These are phyloP conservation scores for Prorocentrum cordatum DNA, from an alignment of 169 alveolate species.

Conservation along the genomic window DNA sequence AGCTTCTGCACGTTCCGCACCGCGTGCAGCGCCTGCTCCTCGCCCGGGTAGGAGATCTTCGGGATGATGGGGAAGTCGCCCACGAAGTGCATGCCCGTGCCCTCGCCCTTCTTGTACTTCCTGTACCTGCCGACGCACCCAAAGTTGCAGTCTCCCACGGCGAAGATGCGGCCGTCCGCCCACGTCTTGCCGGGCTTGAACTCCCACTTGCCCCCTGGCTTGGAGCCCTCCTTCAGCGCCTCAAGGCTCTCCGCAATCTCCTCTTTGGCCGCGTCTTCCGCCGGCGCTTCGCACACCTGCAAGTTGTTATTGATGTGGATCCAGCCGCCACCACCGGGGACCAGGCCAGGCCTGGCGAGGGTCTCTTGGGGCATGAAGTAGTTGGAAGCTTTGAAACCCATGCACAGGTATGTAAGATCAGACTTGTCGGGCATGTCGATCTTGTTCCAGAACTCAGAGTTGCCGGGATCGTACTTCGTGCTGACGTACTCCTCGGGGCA, in stretches of 20 bases:
- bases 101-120: not conserved
- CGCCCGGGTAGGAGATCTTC: slow-evolving; percentile 64
- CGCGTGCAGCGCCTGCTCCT: slow-evolving; percentile 68
- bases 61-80: not conserved
- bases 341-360: not conserved
- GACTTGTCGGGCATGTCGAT: slow-evolving; percentile 45
- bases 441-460: slow-evolving; percentile 63
- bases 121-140: not conserved
- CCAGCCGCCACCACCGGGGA: slow-evolving; percentile 74
- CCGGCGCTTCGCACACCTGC: not conserved
- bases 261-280: too few relatives aligned
- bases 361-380: slow-evolving; percentile 72
- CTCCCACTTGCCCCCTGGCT: too few relatives aligned
- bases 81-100: not conserved
- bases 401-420: slow-evolving; percentile 70
- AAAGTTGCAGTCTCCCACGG: slow-evolving; percentile 71
- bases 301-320: slow-evolving; percentile 66
- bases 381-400: slow-evolving; percentile 71
- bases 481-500: too few relatives aligned
- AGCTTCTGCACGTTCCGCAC: slow-evolving; percentile 23
- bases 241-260: too few relatives aligned
- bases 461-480: slow-evolving; percentile 58
- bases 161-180: slow-evolving; percentile 67
- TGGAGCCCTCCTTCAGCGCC: too few relatives aligned
- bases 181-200: slow-evolving; percentile 35